Base-by-base conservation (phyloP, 257 asterid species). In the Solanum neorickii region DNA sequence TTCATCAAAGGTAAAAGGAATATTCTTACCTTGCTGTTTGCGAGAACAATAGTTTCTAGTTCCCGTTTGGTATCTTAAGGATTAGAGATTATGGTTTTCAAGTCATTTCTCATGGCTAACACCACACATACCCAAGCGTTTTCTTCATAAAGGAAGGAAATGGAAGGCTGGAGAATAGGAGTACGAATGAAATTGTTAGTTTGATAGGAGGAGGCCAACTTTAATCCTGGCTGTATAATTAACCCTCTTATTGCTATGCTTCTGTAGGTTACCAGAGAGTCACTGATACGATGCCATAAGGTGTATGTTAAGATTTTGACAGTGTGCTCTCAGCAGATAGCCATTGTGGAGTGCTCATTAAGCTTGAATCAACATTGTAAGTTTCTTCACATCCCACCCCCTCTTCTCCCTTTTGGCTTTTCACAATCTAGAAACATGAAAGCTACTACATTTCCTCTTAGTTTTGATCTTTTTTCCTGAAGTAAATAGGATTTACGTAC, bases 181-280 rank as follows among this genome's bases (percentile, higher is more conserved):
- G 29, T 84, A 4, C 9, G 27, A 15, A 84, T 37, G 59, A 42
- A 84, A 23, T 84, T 25, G 66, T 65, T 84, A 15, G 6, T 37
- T 47, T 75, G 42, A 4, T 39, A 84, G 85, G 41, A 25, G 5
- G 46, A 37, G 52, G 66, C 59, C 27, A 62, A 59, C 52, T 77
- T 88, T 52, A 33, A 82, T 49, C 14, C 65, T 11, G 29, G 0
- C 86, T 62, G 29, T 60, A 31, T 12, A 39, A 83, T 37, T 83
- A 78, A 33, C 65, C 47, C 33, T 33, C 74, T 52, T 42, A 41
- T 47, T 31, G 37, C 13, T 77, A n/a, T 86, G 72, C 84, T 75
- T 69, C 62, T 87, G 72, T 95, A 95, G 99, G 94, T 91, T 96
- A 91, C 99, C 98, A 7, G 99, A 96, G 95, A 96, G 99, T 83